Percentiles rank a stretch among this genome's conserved stretches.
Evolutionary conservation across 495 filamentous ascomycete genomes (phyloP).

Genomic region (Penicillium egyptiacum): DNA sequence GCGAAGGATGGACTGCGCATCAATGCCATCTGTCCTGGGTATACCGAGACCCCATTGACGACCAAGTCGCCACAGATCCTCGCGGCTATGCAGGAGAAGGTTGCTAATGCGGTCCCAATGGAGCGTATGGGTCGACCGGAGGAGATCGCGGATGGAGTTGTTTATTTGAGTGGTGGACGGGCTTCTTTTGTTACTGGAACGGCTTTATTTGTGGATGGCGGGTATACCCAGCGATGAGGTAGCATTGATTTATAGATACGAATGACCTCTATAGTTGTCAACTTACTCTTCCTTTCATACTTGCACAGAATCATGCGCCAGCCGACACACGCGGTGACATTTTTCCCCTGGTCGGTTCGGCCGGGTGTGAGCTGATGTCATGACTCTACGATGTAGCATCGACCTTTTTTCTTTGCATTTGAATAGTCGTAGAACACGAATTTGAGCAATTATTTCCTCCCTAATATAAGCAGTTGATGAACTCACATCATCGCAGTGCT

Average conservation of each 20-base stretch:
- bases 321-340: neutral
- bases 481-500: neutral
- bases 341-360: conserved; percentile 1
- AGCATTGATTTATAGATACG: neutral
- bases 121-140: conserved; percentile 39
- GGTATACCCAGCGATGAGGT: conserved; percentile 32
- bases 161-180: conserved; percentile 41
- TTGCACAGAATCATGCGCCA: neutral
- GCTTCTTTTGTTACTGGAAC: conserved; percentile 44
- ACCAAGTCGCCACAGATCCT: conserved; percentile 29
- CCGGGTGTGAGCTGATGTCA: conserved; percentile 14
- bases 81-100: conserved; percentile 23
- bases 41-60: conserved; percentile 44
- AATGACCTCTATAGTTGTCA: neutral
- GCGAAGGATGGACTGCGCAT: conserved; percentile 42
- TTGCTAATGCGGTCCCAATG: conserved; percentile 42
- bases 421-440: neutral
- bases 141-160: conserved; percentile 45
- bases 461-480: neutral
- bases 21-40: conserved; percentile 48
- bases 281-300: neutral
- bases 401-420: neutral
- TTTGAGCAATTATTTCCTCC: neutral
- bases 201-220: conserved; percentile 47
- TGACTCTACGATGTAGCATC: conserved; percentile 11